Conservation (phyloP, 2,329 filamentous ascomycete genomes). For the Colletotrichum euphorbiae region DNA sequence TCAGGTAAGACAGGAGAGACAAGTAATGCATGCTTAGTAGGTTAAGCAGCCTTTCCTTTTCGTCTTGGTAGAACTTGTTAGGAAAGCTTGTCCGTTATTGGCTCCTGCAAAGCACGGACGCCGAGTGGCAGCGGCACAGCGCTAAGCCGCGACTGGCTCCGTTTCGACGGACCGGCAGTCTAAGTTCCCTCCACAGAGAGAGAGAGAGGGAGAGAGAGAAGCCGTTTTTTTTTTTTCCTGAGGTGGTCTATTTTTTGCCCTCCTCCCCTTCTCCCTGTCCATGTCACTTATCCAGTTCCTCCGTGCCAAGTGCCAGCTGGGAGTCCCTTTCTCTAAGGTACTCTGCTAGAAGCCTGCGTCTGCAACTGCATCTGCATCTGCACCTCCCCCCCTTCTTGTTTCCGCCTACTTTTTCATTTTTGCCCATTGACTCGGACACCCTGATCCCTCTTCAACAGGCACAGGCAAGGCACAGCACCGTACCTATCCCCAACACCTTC, state of each 20-base stretch:
- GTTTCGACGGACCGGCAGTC: background rate
- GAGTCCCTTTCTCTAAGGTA: background rate
- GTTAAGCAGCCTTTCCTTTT: too few species aligned
- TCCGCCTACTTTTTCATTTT: background rate
- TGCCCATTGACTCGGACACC: background rate
- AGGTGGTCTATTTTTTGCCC: too few species aligned
- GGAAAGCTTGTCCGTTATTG: background rate
- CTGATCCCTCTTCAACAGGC: constrained; percentile 5
- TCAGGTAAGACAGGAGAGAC: too few species aligned
- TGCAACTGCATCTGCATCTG: background rate
- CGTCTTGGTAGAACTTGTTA: too few species aligned
- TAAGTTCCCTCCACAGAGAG: background rate
- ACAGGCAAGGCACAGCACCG: background rate
- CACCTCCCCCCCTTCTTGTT: background rate
- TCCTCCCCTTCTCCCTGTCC: too few species aligned
- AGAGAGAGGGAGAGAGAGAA: too few species aligned
- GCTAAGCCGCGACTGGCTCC: background rate
- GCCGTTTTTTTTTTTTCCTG: too few species aligned
- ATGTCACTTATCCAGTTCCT: too few species aligned
- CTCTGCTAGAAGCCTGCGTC: background rate
- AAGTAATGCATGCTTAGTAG: too few species aligned
- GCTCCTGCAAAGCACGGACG: background rate
- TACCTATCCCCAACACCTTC: too few species aligned
- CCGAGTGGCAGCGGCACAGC: background rate
- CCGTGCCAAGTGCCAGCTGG: too few species aligned